Base-by-base conservation (phyloP, 208 protist species). In the Trypanosoma cruzi region DNA sequence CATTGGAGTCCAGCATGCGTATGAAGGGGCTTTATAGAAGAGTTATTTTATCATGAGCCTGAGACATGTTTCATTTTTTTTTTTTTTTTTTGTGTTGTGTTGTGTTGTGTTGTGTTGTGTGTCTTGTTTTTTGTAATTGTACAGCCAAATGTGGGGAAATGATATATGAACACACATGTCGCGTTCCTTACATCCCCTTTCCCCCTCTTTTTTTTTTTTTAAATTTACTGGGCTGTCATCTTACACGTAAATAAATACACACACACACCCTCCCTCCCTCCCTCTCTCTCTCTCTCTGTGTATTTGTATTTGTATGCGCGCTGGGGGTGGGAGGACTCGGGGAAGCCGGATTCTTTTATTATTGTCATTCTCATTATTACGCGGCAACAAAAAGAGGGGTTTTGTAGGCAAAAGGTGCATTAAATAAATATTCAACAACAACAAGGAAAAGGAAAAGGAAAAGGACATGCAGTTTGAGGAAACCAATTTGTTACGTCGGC, bases 1-100 rank as follows among this genome's bases (percentile, higher is more conserved):
- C 83, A 24, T 61, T 94, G 46, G 80, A 82, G 78, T 90, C 88
- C 13, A 80, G 71, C 7, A 68, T 91, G 58, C 85, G 88, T 0
- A 74, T 91, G 79, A 77, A 80, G n/a, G 67, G 60, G 24, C 34
- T 94, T 31, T 56, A 64, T 1, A 40, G 72, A 4, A 71, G 77
- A 5, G 26, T 71, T 24, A 54, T 85, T 0, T 76, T 77, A 34
- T 40, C 49, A 49, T 18, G 58, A 26, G 34, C 42, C 10, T 71
- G 28, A 29, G 16, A 28, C 22, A 8, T 28, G 28, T 52, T 36
- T 56, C 3, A 52, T 40, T 54, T 42, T 29, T 54, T 13, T 46
- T 32, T 57, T n/a, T 64, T 26, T 53, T n/a, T n/a, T n/a, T n/a
- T n/a, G n/a, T n/a, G n/a, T n/a, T n/a, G n/a, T n/a, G n/a, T n/a